These are phyloP conservation scores for Auxenochlorella pyrenoidosa DNA, from an alignment of 139 green algal genomes.

Conservation along the genomic window DNA sequence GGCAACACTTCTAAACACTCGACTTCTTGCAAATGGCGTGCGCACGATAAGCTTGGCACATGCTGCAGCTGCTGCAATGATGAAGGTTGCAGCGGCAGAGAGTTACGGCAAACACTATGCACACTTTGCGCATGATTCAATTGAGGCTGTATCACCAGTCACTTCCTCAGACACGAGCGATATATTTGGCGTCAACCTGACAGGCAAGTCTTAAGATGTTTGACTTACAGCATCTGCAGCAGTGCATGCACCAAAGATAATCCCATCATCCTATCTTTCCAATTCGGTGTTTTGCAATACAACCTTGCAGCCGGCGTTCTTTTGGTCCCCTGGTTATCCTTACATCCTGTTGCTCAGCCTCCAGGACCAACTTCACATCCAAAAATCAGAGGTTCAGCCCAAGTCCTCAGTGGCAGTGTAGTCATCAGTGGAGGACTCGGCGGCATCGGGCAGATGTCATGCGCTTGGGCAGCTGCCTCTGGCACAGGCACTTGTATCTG, in stretches of 20 bases:
- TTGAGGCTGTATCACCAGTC: no score
- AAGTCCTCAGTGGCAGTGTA: neutral
- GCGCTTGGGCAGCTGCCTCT: conserved; percentile 62
- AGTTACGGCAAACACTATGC: no score
- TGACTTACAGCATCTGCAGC: neutral
- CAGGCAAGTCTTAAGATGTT: neutral
- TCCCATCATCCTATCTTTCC: neutral
- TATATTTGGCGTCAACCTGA: no score
- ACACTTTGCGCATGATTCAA: no score
- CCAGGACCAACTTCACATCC: neutral
- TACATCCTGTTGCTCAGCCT: neutral
- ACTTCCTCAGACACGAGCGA: no score
- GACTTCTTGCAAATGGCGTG: no score
- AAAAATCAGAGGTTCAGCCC: neutral
- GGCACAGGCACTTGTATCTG: neutral
- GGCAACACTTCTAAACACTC: no score
- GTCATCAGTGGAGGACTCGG: conserved; percentile 50
- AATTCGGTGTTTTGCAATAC: neutral
- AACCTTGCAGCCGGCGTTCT: neutral
- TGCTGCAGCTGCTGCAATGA: no score
- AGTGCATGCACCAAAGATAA: neutral
- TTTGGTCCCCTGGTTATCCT: neutral
- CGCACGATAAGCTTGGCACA: no score
- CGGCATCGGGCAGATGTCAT: conserved; percentile 54
- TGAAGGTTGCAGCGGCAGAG: no score